A percentile compares a stretch with the other conserved stretches of the same genome.
Evolutionary conservation across 176 grass and related monocot species (phyloP).

Genomic region (Pontederia paniculata): DNA sequence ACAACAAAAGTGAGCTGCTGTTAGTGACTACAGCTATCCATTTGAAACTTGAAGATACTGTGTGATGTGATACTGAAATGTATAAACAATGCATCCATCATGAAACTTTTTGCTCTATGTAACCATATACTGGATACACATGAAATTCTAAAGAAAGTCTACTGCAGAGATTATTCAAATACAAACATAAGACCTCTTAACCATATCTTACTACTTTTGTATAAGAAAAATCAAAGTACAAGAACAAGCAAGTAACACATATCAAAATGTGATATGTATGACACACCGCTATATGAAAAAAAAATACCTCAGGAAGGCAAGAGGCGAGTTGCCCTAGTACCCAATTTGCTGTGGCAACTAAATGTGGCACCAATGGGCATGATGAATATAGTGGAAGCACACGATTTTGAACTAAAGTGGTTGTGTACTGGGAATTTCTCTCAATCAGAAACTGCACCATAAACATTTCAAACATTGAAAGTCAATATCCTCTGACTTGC

Average conservation of each 20-base stretch:
- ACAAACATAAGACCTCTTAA: no score
- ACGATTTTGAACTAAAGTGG: conserved; percentile 50
- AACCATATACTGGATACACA: no score
- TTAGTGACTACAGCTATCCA: conserved; percentile 15
- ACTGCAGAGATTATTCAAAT: no score
- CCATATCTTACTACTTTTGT: no score
- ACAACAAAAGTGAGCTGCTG: conserved; percentile 23
- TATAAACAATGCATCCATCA: no score
- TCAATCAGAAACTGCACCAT: conserved; percentile 58
- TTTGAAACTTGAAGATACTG: not conserved
- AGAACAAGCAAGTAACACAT: conserved; percentile 5
- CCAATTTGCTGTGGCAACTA: conserved; percentile 88
- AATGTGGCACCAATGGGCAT: conserved; percentile 44
- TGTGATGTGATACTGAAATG: no score
- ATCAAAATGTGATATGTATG: not conserved
- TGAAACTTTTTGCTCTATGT: no score
- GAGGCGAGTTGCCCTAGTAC: conserved; percentile 55
- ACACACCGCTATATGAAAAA: not conserved
- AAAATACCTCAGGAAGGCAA: conserved; percentile 57
- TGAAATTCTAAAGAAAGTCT: no score
- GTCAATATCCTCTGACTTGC: conserved; percentile 12
- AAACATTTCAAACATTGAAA: conserved; percentile 10
- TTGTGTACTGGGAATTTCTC: conserved; percentile 44
- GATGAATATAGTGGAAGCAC: conserved; percentile 79
- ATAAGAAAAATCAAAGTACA: not conserved